phyloP scores from a whole-genome alignment of 768 basidiomycete species.

The Tylopilus vinaceipallidus region DNA sequence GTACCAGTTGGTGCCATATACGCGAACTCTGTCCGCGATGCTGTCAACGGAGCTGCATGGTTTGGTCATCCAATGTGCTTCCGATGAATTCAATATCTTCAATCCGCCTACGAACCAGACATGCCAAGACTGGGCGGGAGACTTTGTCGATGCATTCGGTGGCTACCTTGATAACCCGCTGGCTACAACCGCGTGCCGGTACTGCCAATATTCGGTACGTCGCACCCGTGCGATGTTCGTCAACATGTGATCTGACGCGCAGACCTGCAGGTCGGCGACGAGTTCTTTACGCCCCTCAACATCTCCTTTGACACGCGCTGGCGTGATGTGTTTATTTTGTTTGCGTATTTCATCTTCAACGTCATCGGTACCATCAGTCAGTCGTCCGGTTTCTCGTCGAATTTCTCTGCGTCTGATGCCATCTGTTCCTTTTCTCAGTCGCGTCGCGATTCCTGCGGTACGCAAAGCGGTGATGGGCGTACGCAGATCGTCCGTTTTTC shows the following conservation, averaged over 20 bases:
- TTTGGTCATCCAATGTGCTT: slow-evolving; percentile 58
- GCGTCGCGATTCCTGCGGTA: slow-evolving; percentile 73
- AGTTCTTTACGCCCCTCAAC: slow-evolving; percentile 69
- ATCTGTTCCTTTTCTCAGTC: slow-evolving; percentile 30
- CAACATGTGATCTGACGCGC: background rate
- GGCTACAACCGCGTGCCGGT: slow-evolving; percentile 61
- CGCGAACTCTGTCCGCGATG: slow-evolving; percentile 68
- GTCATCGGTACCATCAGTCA: slow-evolving; percentile 53
- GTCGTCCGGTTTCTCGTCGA: slow-evolving; percentile 4
- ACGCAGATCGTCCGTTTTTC: background rate
- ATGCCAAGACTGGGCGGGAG: slow-evolving; percentile 66
- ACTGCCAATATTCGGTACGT: slow-evolving; percentile 61
- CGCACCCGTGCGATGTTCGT: background rate
- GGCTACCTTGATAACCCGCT: slow-evolving; percentile 74
- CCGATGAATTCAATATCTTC: slow-evolving; percentile 70
- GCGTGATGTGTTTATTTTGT: slow-evolving; percentile 67
- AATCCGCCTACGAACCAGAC: slow-evolving; percentile 72
- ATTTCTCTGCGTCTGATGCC: background rate
- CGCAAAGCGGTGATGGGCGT: slow-evolving; percentile 49
- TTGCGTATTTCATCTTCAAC: slow-evolving; percentile 73
- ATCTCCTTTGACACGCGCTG: slow-evolving; percentile 61
- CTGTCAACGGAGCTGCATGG: slow-evolving; percentile 77
- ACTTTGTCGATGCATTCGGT: slow-evolving; percentile 58
- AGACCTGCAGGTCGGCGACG: slow-evolving; percentile 49
- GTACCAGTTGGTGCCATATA: slow-evolving; percentile 71